phyloP scores from a whole-genome alignment of 1,139 yeast species.

The Wickerhamiella infanticola region DNA sequence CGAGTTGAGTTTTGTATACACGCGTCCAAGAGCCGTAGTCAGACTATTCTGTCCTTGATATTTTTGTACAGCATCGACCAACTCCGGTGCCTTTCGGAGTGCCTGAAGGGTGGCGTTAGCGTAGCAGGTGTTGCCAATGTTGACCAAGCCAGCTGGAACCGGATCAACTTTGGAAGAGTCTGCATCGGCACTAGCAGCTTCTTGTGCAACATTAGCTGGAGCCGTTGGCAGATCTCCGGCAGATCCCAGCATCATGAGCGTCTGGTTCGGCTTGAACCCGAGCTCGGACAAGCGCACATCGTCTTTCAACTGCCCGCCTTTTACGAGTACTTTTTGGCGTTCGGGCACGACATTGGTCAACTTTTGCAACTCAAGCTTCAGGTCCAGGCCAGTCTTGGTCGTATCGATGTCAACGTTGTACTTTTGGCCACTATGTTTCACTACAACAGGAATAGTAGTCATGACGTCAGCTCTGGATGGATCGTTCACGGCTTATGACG shows the following conservation, averaged over 20 bases:
- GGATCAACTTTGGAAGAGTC: conserved; percentile 24
- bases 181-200: conserved; percentile 18
- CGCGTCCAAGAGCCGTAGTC: conserved; percentile 9
- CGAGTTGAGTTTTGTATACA: conserved; percentile 6
- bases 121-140: conserved; percentile 91
- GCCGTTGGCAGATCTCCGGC: conserved; percentile 57
- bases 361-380: conserved; percentile 57
- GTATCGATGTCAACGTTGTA: conserved; percentile 51
- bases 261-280: conserved; percentile 46
- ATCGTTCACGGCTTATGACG: not conserved
- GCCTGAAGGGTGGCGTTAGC: conserved; percentile 82
- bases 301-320: conserved; percentile 76
- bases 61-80: conserved; percentile 23
- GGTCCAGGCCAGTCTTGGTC: conserved; percentile 37
- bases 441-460: conserved; percentile 26
- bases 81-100: conserved; percentile 49
- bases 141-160: conserved; percentile 65
- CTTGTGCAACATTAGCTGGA: conserved; percentile 55
- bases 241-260: conserved; percentile 83
- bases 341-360: conserved; percentile 70
- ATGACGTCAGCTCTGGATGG: not conserved
- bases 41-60: conserved; percentile 13
- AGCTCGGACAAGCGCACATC: conserved; percentile 38
- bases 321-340: conserved; percentile 78
- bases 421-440: conserved; percentile 76